A percentile compares a stretch with the other conserved stretches of the same genome.
These are phyloP conservation scores for Daedaleopsis nitida DNA, from an alignment of 768 basidiomycete species.

Conservation along the genomic window DNA sequence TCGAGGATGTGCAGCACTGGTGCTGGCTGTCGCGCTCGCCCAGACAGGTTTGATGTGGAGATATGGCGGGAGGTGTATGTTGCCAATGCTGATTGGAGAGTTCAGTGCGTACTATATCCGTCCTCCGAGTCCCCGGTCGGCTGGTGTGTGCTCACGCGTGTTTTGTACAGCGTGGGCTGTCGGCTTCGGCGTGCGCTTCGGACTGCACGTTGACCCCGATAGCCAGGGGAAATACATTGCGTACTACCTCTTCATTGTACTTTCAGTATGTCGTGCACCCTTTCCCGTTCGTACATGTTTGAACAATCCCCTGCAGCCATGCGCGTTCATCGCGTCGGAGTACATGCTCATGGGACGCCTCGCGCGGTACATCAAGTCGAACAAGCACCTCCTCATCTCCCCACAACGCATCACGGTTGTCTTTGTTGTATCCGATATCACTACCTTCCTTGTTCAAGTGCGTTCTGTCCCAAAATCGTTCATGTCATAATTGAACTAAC, in stretches of 20 bases:
- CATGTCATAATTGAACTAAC: neutral
- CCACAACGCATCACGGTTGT: slow-evolving; percentile 52
- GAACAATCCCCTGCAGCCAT: slow-evolving; percentile 47
- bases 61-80: slow-evolving; percentile 59
- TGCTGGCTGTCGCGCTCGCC: slow-evolving; percentile 36
- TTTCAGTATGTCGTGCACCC: slow-evolving; percentile 45
- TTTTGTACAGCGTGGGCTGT: slow-evolving; percentile 49
- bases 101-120: slow-evolving; percentile 43
- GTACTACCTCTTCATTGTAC: slow-evolving; percentile 61
- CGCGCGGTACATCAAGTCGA: slow-evolving; percentile 48
- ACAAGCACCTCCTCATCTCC: slow-evolving; percentile 50
- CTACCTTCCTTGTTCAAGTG: slow-evolving; percentile 69
- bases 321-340: slow-evolving; percentile 72
- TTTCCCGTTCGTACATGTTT: no score
- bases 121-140: neutral
- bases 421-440: slow-evolving; percentile 65
- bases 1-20: slow-evolving; percentile 20
- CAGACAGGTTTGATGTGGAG: slow-evolving; percentile 46
- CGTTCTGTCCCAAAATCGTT: neutral
- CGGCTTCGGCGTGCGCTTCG: slow-evolving; percentile 59
- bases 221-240: slow-evolving; percentile 54
- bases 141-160: neutral
- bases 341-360: slow-evolving; percentile 69
- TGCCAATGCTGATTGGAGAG: slow-evolving; percentile 61
- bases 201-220: slow-evolving; percentile 54